Percentiles rank a stretch among this genome's conserved stretches.
These are phyloP conservation scores for Infundibulicybe gibba DNA, from an alignment of 768 basidiomycete genomes.

Conservation along the genomic window DNA sequence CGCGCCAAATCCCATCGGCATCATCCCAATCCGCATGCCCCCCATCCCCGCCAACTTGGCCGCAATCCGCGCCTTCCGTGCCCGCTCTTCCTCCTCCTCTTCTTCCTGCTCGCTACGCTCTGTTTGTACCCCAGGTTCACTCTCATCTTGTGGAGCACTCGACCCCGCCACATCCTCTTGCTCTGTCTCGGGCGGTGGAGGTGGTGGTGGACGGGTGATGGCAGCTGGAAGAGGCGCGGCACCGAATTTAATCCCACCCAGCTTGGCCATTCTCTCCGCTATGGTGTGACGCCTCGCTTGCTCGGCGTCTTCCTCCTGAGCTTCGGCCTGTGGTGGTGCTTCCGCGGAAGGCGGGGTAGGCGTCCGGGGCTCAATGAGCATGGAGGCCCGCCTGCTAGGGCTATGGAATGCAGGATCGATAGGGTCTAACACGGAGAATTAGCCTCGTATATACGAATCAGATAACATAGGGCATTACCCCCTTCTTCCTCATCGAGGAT, in stretches of 20 bases:
- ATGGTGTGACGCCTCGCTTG: constrained; percentile 64
- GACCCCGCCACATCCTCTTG: constrained; percentile 11
- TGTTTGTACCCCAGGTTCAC: constrained; percentile 35
- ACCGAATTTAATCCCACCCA: constrained; percentile 84
- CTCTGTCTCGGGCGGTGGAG: constrained; percentile 23
- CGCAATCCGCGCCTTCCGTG: constrained; percentile 49
- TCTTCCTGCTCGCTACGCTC: constrained; percentile 28
- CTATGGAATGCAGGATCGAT: constrained; percentile 64
- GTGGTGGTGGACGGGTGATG: constrained; percentile 30
- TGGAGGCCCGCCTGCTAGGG: constrained; percentile 39
- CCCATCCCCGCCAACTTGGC: constrained; percentile 53
- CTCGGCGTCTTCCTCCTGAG: constrained; percentile 38
- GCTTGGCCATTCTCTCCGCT: constrained; percentile 92
- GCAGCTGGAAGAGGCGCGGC: constrained; percentile 49
- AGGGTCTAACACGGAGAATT: constrained; percentile 42
- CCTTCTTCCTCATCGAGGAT: constrained; percentile 62
- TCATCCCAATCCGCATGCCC: constrained; percentile 57
- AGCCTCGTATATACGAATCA: constrained; percentile 3
- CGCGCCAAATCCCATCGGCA: constrained; percentile 35
- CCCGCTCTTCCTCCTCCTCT: constrained; percentile 65
- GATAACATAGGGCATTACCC: constrained; percentile 29
- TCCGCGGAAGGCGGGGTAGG: constrained; percentile 9
- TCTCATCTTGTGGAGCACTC: constrained; percentile 8
- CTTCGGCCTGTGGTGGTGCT: constrained; percentile 3
- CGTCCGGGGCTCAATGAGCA: constrained; percentile 15